Conservation (phyloP, 352 stramenopile genomes). For the Globisporangium nunn region DNA sequence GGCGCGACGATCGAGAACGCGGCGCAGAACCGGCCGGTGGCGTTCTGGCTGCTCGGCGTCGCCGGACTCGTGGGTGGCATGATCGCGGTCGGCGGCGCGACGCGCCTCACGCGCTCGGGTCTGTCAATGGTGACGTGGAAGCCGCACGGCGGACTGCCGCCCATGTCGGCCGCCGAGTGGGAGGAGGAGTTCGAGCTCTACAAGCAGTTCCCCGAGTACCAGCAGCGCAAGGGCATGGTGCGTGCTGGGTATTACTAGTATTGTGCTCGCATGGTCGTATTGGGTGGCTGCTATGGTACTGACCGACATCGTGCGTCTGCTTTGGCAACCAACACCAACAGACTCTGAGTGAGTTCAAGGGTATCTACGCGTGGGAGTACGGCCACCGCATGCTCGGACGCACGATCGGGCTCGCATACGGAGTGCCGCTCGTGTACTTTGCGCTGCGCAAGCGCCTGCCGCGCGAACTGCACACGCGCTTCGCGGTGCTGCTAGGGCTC, state of each 20-base stretch:
- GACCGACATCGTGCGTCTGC: neutral
- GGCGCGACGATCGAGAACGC: slow-evolving; percentile 76
- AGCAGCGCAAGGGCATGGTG: slow-evolving; percentile 91
- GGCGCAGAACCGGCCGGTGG: slow-evolving; percentile 78
- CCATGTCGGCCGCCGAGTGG: slow-evolving; percentile 92
- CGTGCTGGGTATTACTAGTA: slow-evolving; percentile 23
- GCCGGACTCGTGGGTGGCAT: slow-evolving; percentile 93
- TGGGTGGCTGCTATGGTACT: neutral
- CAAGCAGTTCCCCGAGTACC: slow-evolving; percentile 97
- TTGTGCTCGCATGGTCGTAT: neutral
- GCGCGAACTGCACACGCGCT: slow-evolving; percentile 59
- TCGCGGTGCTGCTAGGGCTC: slow-evolving; percentile 55
- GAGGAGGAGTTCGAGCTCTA: slow-evolving; percentile 96
- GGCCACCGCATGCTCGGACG: slow-evolving; percentile 97
- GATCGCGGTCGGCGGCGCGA: slow-evolving; percentile 97
- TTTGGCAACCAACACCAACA: slow-evolving; percentile 16
- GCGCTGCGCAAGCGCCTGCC: slow-evolving; percentile 73
- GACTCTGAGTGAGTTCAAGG: slow-evolving; percentile 98
- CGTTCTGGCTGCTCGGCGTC: slow-evolving; percentile 95
- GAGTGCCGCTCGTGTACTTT: slow-evolving; percentile 91
- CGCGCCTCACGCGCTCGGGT: slow-evolving; percentile 94
- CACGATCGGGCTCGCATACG: slow-evolving; percentile 92
- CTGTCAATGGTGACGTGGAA: slow-evolving; percentile 98
- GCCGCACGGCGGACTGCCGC: slow-evolving; percentile 89
- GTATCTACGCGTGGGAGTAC: slow-evolving; percentile 95